Base-by-base conservation (phyloP, 2,329 filamentous ascomycete species). In the Ceratocystis variospora region DNA sequence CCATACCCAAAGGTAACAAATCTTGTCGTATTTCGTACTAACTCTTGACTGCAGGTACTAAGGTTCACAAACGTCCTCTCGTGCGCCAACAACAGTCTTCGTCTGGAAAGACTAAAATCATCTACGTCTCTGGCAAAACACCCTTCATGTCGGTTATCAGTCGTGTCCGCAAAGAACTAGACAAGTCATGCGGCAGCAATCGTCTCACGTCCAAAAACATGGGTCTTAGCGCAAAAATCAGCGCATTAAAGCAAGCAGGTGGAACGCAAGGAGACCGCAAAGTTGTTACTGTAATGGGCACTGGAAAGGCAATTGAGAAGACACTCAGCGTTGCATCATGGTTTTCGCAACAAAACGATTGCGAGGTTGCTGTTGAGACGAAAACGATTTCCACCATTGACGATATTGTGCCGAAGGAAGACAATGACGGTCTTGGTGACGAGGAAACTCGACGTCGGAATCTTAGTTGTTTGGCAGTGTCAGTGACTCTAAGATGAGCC, bases 131-230 rank as follows among this genome's bases (percentile, higher is more conserved):
- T 46, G 75, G 81, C 50, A 78, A 78, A 46, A 85, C 87, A 0
- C 84, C 86, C 5, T 88, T 89, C 77, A 82, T 89, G 74, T 82
- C 86, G 10, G 79, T 83, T 3, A 80, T 89, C 12, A 84, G 84
- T 71, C 85, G 87, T 63, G 81, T 86, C 15, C 82, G 83, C 68
- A 83, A 83, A 68, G 80, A 85, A 1, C 82, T 91, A 3, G 77
- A 82, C 57, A 78, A 80, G 46, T 79, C 81, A 3, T 77, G 76
- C 50, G 66, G 67, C n/a, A 55, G 55, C 63, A 67, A 67, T 31
- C 61, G 66, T 10, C 44, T 66, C 15, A 66, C 61, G 15, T 66
- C 57, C 46, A 78, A 78, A 69, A 75, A 77, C 57, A 71, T 77
- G 48, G 76, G 78, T 5, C 74, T 83, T 2, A 74, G 77, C 53